A percentile compares a stretch with the other conserved stretches of the same genome.
Evolutionary conservation across 2,329 filamentous ascomycete species (phyloP).

Genomic region (Paecilomyces fulvus): DNA sequence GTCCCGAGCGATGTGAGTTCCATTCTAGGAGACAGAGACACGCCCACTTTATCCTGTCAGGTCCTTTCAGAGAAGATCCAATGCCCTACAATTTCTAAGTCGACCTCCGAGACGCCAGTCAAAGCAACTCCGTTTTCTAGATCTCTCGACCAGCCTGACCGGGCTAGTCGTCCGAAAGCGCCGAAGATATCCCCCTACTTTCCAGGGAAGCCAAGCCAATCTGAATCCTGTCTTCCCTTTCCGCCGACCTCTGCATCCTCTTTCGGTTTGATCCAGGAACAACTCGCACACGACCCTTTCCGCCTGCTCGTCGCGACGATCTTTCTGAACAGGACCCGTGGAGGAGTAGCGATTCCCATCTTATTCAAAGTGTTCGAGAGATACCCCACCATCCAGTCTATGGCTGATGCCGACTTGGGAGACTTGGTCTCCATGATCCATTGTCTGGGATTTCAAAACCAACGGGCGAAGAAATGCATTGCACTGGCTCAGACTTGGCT

Average conservation of each 20-base stretch:
- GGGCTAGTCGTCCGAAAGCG: slow-evolving; percentile 10
- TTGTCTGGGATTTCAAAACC: slow-evolving; percentile 61
- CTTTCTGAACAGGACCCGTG: slow-evolving; percentile 75
- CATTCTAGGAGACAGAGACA: slow-evolving; percentile 6
- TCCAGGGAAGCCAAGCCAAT: slow-evolving; percentile 19
- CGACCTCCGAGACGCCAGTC: slow-evolving; percentile 6
- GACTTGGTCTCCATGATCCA: slow-evolving; percentile 57
- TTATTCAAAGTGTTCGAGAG: slow-evolving; percentile 59
- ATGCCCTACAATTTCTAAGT: not conserved
- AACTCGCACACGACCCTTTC: slow-evolving; percentile 66
- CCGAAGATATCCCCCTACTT: slow-evolving; percentile 38
- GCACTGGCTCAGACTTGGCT: slow-evolving; percentile 63
- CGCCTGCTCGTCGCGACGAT: slow-evolving; percentile 73
- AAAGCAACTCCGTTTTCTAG: slow-evolving; percentile 3
- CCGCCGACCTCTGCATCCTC: slow-evolving; percentile 53
- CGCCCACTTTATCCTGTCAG: slow-evolving; percentile 6
- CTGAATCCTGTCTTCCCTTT: slow-evolving; percentile 47
- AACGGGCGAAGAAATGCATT: slow-evolving; percentile 60
- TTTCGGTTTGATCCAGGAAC: slow-evolving; percentile 81
- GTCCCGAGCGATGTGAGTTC: slow-evolving; percentile 21
- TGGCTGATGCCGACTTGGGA: slow-evolving; percentile 50
- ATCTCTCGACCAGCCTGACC: slow-evolving; percentile 4
- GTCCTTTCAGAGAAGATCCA: not conserved
- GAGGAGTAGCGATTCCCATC: slow-evolving; percentile 64
- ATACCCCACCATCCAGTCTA: slow-evolving; percentile 58